Conservation (phyloP, 495 filamentous ascomycete species). For the Penicillium alfredii region DNA sequence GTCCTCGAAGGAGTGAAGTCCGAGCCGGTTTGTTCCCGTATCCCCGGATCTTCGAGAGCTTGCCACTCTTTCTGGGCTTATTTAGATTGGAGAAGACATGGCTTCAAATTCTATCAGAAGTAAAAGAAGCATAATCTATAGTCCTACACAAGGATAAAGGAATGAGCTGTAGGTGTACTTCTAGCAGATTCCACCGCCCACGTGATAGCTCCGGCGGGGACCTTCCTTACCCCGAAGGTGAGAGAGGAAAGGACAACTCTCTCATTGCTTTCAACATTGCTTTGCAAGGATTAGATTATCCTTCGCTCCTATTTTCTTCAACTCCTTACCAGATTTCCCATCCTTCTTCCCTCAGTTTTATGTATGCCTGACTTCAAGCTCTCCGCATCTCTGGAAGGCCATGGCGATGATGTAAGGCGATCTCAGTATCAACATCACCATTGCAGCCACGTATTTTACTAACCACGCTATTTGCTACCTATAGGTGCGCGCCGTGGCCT, state of each 20-base stretch:
- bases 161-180: too few relatives aligned
- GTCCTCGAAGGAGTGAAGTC: too few relatives aligned
- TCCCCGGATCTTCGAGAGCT: too few relatives aligned
- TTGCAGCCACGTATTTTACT: conserved; percentile 8
- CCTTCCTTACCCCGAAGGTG: conserved; percentile 16
- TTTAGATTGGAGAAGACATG: too few relatives aligned
- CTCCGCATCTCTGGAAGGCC: conserved; percentile 71
- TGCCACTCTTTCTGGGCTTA: too few relatives aligned
- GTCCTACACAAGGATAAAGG: too few relatives aligned
- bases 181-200: conserved; percentile 31
- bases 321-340: background rate
- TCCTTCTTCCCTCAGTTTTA: conserved; percentile 13
- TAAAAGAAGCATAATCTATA: too few relatives aligned
- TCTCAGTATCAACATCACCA: conserved; percentile 12
- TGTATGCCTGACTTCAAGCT: conserved; percentile 70
- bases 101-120: too few relatives aligned
- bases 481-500: conserved; percentile 84
- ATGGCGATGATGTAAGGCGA: conserved; percentile 72
- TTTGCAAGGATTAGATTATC: conserved; percentile 1
- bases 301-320: background rate
- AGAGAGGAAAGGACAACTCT: conserved; percentile 26
- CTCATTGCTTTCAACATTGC: too few relatives aligned
- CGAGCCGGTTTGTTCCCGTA: too few relatives aligned
- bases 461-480: conserved; percentile 5
- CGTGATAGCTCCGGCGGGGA: conserved; percentile 32